phyloP scores from a whole-genome alignment of 2,329 filamentous ascomycete species.

The Onygenales sp. region DNA sequence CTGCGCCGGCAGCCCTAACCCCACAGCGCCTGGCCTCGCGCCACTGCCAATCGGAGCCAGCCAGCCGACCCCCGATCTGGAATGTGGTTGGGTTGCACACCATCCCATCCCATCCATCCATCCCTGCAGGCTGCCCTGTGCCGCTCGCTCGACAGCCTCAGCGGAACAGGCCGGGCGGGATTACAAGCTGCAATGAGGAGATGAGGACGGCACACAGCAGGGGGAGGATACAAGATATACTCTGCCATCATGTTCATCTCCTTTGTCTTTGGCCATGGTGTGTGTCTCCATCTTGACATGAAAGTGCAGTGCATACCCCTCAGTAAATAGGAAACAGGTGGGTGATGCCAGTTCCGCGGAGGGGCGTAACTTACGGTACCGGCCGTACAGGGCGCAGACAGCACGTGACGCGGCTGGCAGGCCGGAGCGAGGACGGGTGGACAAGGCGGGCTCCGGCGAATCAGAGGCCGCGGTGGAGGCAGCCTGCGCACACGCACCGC shows the following conservation, averaged over 20 bases:
- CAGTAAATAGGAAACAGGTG: background rate
- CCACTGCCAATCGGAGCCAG: too few relatives aligned
- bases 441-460: conserved; percentile 4
- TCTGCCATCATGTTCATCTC: background rate
- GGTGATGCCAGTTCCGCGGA: background rate
- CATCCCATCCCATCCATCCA: too few relatives aligned
- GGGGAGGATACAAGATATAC: background rate
- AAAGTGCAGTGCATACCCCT: background rate
- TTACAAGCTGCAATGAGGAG: background rate
- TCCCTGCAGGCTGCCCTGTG: too few relatives aligned
- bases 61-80: too few relatives aligned
- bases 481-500: conserved; percentile 1
- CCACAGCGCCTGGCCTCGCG: too few relatives aligned
- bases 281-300: background rate
- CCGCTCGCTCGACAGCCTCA: background rate
- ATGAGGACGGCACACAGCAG: background rate
- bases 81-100: too few relatives aligned
- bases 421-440: background rate
- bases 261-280: background rate
- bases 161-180: conserved; percentile 3
- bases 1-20: too few relatives aligned
- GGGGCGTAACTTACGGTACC: background rate
- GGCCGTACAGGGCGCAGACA: background rate
- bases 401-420: too few relatives aligned
- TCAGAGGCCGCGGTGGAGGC: conserved; percentile 1